Evolutionary conservation across 371 early-diverging fungal genomes (phyloP).

Genomic region (Rhizopus microsporus): DNA sequence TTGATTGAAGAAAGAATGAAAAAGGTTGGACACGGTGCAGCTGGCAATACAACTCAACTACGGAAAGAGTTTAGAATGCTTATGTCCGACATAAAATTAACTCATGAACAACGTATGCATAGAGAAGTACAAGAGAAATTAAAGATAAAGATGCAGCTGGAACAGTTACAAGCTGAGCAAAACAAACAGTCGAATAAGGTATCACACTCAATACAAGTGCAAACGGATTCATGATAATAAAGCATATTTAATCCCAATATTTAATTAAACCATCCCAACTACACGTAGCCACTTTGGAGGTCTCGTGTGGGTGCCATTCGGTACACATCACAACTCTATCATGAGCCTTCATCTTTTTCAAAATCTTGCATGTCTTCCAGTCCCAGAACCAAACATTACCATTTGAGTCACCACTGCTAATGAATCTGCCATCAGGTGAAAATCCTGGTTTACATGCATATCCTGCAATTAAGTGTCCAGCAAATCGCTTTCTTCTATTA

Average conservation of each 20-base stretch:
- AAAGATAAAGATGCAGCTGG: slow-evolving; percentile 40
- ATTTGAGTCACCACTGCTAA: slow-evolving; percentile 92
- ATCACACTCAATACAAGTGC: background rate
- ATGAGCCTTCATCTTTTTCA: slow-evolving; percentile 89
- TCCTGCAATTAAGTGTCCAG: slow-evolving; percentile 93
- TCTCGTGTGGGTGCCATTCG: slow-evolving; percentile 96
- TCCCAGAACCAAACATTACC: slow-evolving; percentile 96
- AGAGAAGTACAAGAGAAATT: slow-evolving; percentile 55
- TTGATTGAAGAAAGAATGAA: slow-evolving; percentile 45
- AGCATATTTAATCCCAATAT: slow-evolving; percentile 73
- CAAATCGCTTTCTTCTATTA: slow-evolving; percentile 90
- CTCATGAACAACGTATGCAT: slow-evolving; percentile 53
- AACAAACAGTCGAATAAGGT: background rate
- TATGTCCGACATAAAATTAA: slow-evolving; percentile 53
- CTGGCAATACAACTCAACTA: slow-evolving; percentile 42
- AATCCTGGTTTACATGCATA: slow-evolving; percentile 95
- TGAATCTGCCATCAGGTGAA: slow-evolving; percentile 88
- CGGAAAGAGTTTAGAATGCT: slow-evolving; percentile 63
- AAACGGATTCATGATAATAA: slow-evolving; percentile 1
- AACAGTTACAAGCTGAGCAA: slow-evolving; percentile 31
- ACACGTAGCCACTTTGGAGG: slow-evolving; percentile 91
- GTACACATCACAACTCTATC: slow-evolving; percentile 85
- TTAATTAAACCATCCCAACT: slow-evolving; percentile 97
- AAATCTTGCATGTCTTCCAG: slow-evolving; percentile 88
- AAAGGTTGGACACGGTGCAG: slow-evolving; percentile 23